Conservation (phyloP, 768 basidiomycete species). For the Lyophyllum atratum region DNA sequence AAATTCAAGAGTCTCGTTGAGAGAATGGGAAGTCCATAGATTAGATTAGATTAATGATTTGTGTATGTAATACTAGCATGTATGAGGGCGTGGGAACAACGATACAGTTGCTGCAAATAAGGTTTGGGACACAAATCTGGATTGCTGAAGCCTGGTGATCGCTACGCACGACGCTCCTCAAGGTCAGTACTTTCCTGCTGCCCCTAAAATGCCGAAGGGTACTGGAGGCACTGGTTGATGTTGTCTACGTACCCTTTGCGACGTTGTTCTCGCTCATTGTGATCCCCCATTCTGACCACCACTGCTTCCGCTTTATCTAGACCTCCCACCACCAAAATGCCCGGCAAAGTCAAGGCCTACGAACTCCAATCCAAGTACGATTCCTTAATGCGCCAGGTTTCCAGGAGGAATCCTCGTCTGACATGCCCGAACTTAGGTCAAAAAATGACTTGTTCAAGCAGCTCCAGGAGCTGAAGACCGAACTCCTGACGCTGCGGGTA, state of each 20-base stretch:
- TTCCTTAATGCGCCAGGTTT: background rate
- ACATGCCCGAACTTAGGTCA: conserved; percentile 54
- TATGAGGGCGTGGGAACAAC: conserved; percentile 33
- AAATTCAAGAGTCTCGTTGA: conserved; percentile 42
- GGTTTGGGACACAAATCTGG: conserved; percentile 40
- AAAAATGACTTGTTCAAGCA: conserved; percentile 97
- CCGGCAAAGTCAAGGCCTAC: conserved; percentile 94
- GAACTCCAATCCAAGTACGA: conserved; percentile 94
- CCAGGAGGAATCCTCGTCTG: conserved; percentile 9
- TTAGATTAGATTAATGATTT: conserved; percentile 43
- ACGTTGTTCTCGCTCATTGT: background rate
- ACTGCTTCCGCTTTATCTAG: background rate
- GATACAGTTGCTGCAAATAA: conserved; percentile 47
- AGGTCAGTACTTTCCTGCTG: conserved; percentile 37
- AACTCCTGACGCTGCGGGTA: conserved; percentile 91
- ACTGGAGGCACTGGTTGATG: background rate
- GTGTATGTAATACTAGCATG: conserved; percentile 17
- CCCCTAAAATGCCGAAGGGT: background rate
- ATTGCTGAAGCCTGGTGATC: conserved; percentile 30
- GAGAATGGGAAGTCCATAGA: conserved; percentile 18
- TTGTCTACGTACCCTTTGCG: background rate
- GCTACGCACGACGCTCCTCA: conserved; percentile 44
- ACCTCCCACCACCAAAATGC: conserved; percentile 56
- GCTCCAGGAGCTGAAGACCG: conserved; percentile 90
- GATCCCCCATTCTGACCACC: conserved; percentile 1